Base-by-base conservation (phyloP, 139 green algal genomes). In the Chlorella sorokiniana region DNA sequence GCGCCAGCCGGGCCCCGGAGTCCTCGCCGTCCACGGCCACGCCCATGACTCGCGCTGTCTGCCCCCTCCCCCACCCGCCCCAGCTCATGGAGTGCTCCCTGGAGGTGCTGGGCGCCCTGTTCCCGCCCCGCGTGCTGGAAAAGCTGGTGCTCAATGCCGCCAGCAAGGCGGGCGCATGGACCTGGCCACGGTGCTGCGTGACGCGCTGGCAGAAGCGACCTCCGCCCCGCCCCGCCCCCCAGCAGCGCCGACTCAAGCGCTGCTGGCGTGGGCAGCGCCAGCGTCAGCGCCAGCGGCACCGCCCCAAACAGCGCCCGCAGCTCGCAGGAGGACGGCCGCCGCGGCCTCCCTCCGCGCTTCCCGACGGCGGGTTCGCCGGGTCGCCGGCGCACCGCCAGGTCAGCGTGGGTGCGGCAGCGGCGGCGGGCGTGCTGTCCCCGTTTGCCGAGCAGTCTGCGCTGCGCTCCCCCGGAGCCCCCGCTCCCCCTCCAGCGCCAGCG, bases 61-160 rank as follows among this genome's bases (percentile, higher is more conserved):
- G 3, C 29, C 22, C 52, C 52, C 52, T 62, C 22, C 52, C 56
- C 4, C 68, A 38, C 38, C 68, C 20, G 35, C 29, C 45, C 22
- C 37, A n/a, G 35, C 59, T 20, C 18, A 20, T 69, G 64, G 61
- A 83, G 69, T 37, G 25, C 44, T 74, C 31, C 70, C 62, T 86
- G 44, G 73, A 86, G 14, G 70, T 86, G 64, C 48, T 86, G 74
- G 54, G 48, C 2, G 69, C 56, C 41, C 42, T 83, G 16, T 86
- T 82, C 64, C 82, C 82, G 5, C 82, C 82, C 18, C 35, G 31
- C 1, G 37, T 84, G 35, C 56, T 86, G 70, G 82, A 79, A 6
- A 35, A 65, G 35, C 82, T 86, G 73, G 35, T 86, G 35, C 14
- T 41, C 37, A 86, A 83, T 45, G 81, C 72, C 1, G 69, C 63